phyloP scores from a whole-genome alignment of 1,139 yeast genomes.

The Debaryomyces udenii region DNA sequence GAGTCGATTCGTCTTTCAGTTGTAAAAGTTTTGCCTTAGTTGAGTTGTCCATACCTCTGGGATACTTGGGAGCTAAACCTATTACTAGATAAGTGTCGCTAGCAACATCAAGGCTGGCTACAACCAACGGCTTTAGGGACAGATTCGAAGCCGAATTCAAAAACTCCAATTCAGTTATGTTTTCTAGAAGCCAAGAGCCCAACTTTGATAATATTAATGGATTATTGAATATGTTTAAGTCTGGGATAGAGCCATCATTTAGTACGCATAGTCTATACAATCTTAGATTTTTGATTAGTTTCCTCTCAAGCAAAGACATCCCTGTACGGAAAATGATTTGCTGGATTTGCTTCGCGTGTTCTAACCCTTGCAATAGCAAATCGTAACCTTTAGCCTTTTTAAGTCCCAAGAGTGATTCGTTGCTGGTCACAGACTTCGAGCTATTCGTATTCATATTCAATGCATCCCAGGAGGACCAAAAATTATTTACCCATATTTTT shows the following conservation, averaged over 20 bases:
- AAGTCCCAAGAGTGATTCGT: slow-evolving; percentile 19
- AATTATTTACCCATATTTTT: slow-evolving; percentile 80
- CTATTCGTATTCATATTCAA: slow-evolving; percentile 48
- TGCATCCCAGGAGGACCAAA: slow-evolving; percentile 97
- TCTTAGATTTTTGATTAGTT: slow-evolving; percentile 74
- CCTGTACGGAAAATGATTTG: slow-evolving; percentile 88
- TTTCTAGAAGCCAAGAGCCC: slow-evolving; percentile 90
- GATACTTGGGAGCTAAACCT: slow-evolving; percentile 84
- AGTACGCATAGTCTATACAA: slow-evolving; percentile 85
- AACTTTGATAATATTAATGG: slow-evolving; percentile 83
- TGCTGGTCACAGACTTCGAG: slow-evolving; percentile 17
- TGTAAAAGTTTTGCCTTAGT: slow-evolving; percentile 43
- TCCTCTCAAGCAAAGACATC: slow-evolving; percentile 81
- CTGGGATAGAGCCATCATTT: slow-evolving; percentile 80
- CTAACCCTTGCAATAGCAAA: slow-evolving; percentile 67
- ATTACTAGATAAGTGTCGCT: slow-evolving; percentile 85
- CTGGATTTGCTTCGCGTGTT: slow-evolving; percentile 80
- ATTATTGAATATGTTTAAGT: slow-evolving; percentile 73
- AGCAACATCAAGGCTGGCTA: slow-evolving; percentile 77
- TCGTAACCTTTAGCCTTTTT: slow-evolving; percentile 54
- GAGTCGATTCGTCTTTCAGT: slow-evolving; percentile 19
- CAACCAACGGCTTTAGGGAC: slow-evolving; percentile 75
- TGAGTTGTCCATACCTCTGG: slow-evolving; percentile 57
- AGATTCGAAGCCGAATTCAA: slow-evolving; percentile 38
- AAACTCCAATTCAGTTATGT: slow-evolving; percentile 77